Evolutionary conservation across 83 land plant species (phyloP).

Genomic region (Picea abies): DNA sequence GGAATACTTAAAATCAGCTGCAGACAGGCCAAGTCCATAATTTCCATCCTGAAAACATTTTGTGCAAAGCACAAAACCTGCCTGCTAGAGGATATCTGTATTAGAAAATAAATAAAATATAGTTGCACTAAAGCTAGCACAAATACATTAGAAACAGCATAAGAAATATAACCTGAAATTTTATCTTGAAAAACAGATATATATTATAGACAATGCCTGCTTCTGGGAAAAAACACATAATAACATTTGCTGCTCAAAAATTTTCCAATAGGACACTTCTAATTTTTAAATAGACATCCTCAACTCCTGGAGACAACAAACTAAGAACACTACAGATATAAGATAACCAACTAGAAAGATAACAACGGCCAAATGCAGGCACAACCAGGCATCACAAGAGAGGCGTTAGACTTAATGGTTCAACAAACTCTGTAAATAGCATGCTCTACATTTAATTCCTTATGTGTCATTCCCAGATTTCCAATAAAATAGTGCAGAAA

Average conservation of each 20-base stretch:
- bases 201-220: neutral
- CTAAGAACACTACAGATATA: neutral
- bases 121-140: neutral
- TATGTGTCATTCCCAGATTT: neutral
- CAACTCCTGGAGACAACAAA: neutral
- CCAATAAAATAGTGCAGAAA: conserved; percentile 1
- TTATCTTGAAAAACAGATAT: too few relatives aligned
- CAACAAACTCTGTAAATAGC: neutral
- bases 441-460: neutral
- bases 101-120: neutral
- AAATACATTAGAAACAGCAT: neutral
- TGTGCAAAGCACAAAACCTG: conserved; percentile 29
- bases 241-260: neutral
- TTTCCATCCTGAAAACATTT: conserved; percentile 50
- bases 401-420: neutral
- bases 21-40: conserved; percentile 33
- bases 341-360: neutral
- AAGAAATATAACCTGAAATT: neutral
- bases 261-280: neutral
- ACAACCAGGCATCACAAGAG: neutral
- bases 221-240: neutral
- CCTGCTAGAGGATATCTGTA: conserved; percentile 36
- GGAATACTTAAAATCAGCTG: conserved; percentile 36
- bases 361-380: neutral
- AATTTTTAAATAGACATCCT: neutral